These are phyloP conservation scores for Cryptococcus maquisensis DNA, from an alignment of 1,284 basidiomycete genomes.

Conservation along the genomic window DNA sequence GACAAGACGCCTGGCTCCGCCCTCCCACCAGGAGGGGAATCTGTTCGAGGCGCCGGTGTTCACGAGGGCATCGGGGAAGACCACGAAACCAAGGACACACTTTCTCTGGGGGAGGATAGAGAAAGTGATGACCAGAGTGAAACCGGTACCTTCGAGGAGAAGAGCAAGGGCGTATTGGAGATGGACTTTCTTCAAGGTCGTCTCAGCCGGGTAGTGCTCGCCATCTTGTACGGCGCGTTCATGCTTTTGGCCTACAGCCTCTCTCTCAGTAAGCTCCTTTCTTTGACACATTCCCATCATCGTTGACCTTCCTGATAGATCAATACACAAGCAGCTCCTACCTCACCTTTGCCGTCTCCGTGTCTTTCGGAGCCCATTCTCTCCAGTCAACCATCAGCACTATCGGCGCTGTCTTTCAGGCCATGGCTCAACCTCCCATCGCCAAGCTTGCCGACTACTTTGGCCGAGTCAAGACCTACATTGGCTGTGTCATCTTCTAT, in stretches of 20 bases:
- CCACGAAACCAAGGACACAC: too few species aligned
- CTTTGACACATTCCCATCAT: not conserved
- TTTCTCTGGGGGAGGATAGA: too few species aligned
- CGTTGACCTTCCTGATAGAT: constrained; percentile 14
- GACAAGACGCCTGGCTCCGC: not conserved
- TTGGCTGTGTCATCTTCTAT: constrained; percentile 39
- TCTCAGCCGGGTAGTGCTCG: constrained; percentile 24
- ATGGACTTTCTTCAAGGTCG: constrained; percentile 36
- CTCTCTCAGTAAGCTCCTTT: constrained; percentile 30
- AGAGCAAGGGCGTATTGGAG: constrained; percentile 37
- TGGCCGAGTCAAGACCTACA: constrained; percentile 43
- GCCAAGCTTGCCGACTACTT: constrained; percentile 43
- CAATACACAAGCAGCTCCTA: constrained; percentile 32
- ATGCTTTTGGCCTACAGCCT: constrained; percentile 39
- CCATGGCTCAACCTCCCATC: constrained; percentile 44
- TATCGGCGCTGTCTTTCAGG: constrained; percentile 41
- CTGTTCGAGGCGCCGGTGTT: too few species aligned
- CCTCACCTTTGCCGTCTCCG: constrained; percentile 34
- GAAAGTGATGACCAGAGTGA: too few species aligned
- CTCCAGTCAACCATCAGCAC: constrained; percentile 38
- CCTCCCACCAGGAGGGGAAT: too few species aligned
- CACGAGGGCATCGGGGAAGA: too few species aligned
- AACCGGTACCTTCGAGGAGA: constrained; percentile 12
- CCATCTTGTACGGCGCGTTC: constrained; percentile 37
- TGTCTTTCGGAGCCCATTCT: constrained; percentile 34